Percentiles rank a stretch among this genome's conserved stretches.
These are phyloP conservation scores for Rhexocercosporidium sp. DNA, from an alignment of 2,329 filamentous ascomycete genomes.

Conservation along the genomic window DNA sequence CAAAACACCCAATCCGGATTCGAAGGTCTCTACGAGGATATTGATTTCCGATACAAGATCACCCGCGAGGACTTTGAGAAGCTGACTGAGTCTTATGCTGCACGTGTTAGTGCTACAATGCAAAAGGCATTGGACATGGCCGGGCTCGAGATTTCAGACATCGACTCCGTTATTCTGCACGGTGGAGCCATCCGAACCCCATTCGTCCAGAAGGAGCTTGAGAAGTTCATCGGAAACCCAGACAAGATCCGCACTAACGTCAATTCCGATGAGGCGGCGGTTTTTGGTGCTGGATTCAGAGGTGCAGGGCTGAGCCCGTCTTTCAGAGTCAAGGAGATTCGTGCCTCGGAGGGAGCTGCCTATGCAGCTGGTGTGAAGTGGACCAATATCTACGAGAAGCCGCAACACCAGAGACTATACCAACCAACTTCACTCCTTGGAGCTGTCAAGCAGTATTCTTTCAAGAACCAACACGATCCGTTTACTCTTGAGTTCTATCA, in stretches of 20 bases:
- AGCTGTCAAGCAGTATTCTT: conserved; percentile 80
- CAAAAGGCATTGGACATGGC: conserved; percentile 76
- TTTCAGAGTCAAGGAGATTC: conserved; percentile 98
- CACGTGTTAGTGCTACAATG: conserved; percentile 72
- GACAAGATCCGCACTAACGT: conserved; percentile 91
- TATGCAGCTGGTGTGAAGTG: conserved; percentile 81
- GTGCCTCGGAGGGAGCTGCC: conserved; percentile 74
- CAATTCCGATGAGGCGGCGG: conserved; percentile 95
- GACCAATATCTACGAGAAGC: conserved; percentile 69
- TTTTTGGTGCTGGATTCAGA: conserved; percentile 94
- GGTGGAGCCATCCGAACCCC: conserved; percentile 90
- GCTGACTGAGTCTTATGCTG: conserved; percentile 70
- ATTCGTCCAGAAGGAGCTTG: conserved; percentile 89
- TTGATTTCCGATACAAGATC: conserved; percentile 93
- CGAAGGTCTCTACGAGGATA: conserved; percentile 87
- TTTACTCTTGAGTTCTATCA: conserved; percentile 84
- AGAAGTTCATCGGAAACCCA: conserved; percentile 71
- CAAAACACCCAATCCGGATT: conserved; percentile 79
- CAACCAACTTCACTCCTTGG: conserved; percentile 77
- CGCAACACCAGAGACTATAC: conserved; percentile 83
- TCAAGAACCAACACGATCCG: conserved; percentile 77
- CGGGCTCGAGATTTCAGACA: conserved; percentile 72
- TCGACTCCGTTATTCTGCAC: conserved; percentile 92
- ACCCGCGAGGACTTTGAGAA: conserved; percentile 80
- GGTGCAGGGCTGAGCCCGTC: conserved; percentile 90